Percentiles rank a stretch among this genome's conserved stretches.
phyloP scores from a whole-genome alignment of 495 filamentous ascomycete genomes.

The Patellaria atrata region DNA sequence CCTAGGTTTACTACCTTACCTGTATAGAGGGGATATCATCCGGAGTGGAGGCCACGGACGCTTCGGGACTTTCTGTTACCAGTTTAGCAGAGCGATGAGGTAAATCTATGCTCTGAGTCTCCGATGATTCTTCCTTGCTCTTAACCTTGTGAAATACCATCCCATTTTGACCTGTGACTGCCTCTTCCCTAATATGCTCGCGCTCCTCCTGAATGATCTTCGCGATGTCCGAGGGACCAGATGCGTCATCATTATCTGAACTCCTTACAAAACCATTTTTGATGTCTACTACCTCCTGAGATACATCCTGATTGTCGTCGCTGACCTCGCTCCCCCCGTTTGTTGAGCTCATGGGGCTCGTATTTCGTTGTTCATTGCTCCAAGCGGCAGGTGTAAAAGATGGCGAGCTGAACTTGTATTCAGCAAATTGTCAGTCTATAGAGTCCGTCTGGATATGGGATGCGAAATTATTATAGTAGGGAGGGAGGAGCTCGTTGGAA shows the following conservation, averaged over 20 bases:
- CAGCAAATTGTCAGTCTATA: no score
- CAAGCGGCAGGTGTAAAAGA: no score
- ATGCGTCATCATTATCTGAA: constrained; percentile 1
- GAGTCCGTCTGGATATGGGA: no score
- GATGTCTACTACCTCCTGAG: background rate
- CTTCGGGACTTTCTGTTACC: constrained; percentile 19
- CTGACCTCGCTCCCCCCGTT: constrained; percentile 24
- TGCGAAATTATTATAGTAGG: no score
- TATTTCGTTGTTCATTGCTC: constrained; percentile 18
- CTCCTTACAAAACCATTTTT: no score
- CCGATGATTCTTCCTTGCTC: background rate
- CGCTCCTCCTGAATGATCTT: constrained; percentile 8
- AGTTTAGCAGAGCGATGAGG: constrained; percentile 2
- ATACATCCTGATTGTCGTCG: constrained; percentile 17
- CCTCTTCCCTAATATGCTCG: constrained; percentile 4
- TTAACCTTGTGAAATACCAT: constrained; percentile 9
- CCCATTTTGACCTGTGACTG: constrained; percentile 9
- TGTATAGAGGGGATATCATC: constrained; percentile 85
- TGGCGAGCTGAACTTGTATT: no score
- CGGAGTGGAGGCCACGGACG: constrained; percentile 60
- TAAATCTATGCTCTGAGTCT: constrained; percentile 9
- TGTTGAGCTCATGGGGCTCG: constrained; percentile 28
- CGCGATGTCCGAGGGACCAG: no score
- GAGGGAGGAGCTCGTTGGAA: no score
- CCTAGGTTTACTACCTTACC: constrained; percentile 33